These are phyloP conservation scores for Neofusicoccum umdonicola DNA, from an alignment of 2,329 filamentous ascomycete species.

Conservation along the genomic window DNA sequence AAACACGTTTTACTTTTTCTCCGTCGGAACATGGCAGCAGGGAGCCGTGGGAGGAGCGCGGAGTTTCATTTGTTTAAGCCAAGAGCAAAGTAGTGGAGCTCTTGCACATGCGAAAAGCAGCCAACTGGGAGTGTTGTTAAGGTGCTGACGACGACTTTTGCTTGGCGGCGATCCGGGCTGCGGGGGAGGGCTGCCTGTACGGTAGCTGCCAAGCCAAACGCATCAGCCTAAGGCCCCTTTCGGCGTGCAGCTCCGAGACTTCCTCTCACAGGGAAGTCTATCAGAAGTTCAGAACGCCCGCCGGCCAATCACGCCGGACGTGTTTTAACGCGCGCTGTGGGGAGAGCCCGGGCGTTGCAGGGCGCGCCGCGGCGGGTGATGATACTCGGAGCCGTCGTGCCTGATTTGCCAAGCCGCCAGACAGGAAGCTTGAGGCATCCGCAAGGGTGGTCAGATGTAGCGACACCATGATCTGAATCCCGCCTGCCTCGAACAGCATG, in stretches of 20 bases:
- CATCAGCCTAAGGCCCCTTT: neutral
- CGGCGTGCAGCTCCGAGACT: neutral
- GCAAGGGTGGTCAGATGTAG: neutral
- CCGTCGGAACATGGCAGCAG: neutral
- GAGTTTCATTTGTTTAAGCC: neutral
- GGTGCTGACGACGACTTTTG: slow-evolving; percentile 13
- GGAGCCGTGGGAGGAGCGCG: neutral
- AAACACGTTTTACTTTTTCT: neutral
- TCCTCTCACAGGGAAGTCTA: neutral
- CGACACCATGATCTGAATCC: neutral
- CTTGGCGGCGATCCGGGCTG: slow-evolving; percentile 4
- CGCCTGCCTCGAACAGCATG: slow-evolving; percentile 8
- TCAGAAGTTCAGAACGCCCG: neutral
- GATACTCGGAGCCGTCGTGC: neutral
- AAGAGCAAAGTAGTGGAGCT: neutral
- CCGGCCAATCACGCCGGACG: neutral
- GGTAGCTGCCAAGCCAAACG: neutral
- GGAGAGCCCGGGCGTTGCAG: neutral
- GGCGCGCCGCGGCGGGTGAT: neutral
- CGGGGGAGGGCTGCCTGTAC: neutral
- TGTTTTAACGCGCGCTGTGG: neutral
- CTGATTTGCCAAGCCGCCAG: slow-evolving; percentile 4
- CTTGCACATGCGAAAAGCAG: neutral
- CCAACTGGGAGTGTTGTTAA: slow-evolving; percentile 6
- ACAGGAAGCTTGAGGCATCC: slow-evolving; percentile 8